Conservation (phyloP, 1,139 yeast genomes). For the Geotrichum cucujoidarum region DNA sequence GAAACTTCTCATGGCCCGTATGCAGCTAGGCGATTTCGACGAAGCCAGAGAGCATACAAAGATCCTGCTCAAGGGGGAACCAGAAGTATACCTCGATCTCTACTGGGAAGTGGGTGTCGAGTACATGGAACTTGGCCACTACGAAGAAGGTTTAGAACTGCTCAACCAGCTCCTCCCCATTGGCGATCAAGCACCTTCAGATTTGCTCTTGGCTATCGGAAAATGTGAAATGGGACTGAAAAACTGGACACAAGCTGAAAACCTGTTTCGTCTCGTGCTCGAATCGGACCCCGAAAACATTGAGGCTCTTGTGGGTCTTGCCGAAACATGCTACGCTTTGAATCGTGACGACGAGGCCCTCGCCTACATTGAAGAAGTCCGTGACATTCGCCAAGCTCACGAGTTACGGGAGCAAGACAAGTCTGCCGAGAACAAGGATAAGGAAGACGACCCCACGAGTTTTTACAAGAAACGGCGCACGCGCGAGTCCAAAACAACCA, state of each 20-base stretch:
- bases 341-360: slow-evolving; percentile 63
- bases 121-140: slow-evolving; percentile 62
- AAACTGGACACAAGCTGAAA: slow-evolving; percentile 63
- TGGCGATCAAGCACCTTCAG: slow-evolving; percentile 10
- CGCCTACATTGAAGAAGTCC: slow-evolving; percentile 51
- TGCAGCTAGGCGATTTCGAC: slow-evolving; percentile 56
- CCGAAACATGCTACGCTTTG: slow-evolving; percentile 68
- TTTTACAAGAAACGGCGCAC: not conserved
- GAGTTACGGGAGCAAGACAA: slow-evolving; percentile 7
- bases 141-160: slow-evolving; percentile 56
- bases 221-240: slow-evolving; percentile 73
- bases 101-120: slow-evolving; percentile 72
- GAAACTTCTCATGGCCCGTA: slow-evolving; percentile 68
- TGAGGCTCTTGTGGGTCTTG: slow-evolving; percentile 71
- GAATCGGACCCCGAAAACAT: slow-evolving; percentile 57
- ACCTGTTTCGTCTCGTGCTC: slow-evolving; percentile 55
- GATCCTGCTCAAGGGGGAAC: slow-evolving; percentile 51
- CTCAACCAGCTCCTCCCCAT: slow-evolving; percentile 32
- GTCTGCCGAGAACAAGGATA: slow-evolving; percentile 1
- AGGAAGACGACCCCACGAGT: slow-evolving; percentile 1
- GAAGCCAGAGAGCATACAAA: slow-evolving; percentile 73
- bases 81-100: slow-evolving; percentile 64
- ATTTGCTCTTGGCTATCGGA: slow-evolving; percentile 61
- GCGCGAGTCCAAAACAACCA: not conserved
- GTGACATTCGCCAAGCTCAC: slow-evolving; percentile 24